Evolutionary conservation across 768 basidiomycete genomes (phyloP), one percentile per base, ranked within the genome.

Genomic region (Psilocybe cyanescens): DNA sequence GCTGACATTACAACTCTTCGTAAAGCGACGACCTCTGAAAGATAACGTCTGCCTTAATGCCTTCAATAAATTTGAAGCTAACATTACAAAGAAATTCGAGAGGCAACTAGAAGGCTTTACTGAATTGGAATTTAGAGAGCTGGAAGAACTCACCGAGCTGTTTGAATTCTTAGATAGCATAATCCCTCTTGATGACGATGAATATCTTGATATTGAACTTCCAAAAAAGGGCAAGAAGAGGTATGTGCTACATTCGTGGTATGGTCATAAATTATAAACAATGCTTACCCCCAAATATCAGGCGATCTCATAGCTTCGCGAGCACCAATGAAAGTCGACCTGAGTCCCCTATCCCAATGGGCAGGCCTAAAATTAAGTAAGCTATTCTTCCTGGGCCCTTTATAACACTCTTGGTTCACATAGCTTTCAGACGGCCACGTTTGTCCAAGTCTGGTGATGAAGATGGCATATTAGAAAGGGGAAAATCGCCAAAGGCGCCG

Each of bases 91-190:
- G 79, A 88, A 86, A 67, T 94, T 88, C 63, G 84, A 86, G 39
- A 81, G 84, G 57, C 86, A 90, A 66, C 76, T 95, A 11, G 86
- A 87, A 61, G 83, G 82, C 60, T 89, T 93, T 71, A 86, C 81
- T 61, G 90, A 92, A 68, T 88, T 84, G 41, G 89, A 92, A 46
- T 87, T 85, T 60, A 77, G 88, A 60, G 79, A 88, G 57, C 77
- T 92, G 3, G 83, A 87, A 55, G 77, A 84, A 30, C 80, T 91
- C 29, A 81, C 85, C 44, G 81, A 84, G 0, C 67, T 91, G 29
- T 93, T 93, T 68, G 79, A 83, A 49, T 90, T 90, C 70, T 67
- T 92, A 71, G 91, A 93, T 64, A 84, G 86, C 8, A 83, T 93
- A 46, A 80, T 90, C 45, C 87, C 90, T 1, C 73, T 86, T 45